phyloP scores from a whole-genome alignment of 306 rosid species.

The Malus fusca region DNA sequence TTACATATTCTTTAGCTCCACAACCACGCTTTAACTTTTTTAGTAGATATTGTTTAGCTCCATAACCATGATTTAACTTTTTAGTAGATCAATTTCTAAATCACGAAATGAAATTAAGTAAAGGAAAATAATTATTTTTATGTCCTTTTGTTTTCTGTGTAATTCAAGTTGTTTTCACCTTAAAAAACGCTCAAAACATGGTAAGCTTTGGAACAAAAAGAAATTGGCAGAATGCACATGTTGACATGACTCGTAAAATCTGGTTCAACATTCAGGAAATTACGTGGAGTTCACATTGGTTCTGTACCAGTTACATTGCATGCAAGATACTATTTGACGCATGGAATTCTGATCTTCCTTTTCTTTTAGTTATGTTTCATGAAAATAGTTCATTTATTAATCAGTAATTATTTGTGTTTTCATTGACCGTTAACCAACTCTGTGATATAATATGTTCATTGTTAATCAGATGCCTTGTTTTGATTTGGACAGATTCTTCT shows the following conservation, averaged over 20 bases:
- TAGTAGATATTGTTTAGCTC: not conserved
- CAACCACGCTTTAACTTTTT: not conserved
- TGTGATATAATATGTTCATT: not conserved
- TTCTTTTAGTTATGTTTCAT: not conserved
- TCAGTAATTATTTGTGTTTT: not conserved
- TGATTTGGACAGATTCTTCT: not conserved
- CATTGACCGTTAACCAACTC: not conserved
- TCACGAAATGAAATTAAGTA: not conserved
- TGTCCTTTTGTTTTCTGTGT: not conserved
- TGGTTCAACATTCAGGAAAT: not conserved
- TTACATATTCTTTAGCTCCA: not conserved
- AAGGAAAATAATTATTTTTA: not conserved
- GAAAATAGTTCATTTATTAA: not conserved
- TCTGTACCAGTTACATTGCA: not conserved
- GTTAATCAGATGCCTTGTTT: not conserved
- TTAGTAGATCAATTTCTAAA: not conserved
- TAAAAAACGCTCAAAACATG: not conserved
- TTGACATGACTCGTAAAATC: not conserved
- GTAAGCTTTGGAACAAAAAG: not conserved
- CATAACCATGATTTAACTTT: not conserved
- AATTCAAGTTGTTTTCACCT: not conserved
- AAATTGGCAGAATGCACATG: not conserved
- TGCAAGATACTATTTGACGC: not conserved
- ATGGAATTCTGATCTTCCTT: not conserved
- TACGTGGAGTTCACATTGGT: not conserved